Conservation (phyloP, 2,329 filamentous ascomycete species). For the Ceratocystis huliohia region DNA sequence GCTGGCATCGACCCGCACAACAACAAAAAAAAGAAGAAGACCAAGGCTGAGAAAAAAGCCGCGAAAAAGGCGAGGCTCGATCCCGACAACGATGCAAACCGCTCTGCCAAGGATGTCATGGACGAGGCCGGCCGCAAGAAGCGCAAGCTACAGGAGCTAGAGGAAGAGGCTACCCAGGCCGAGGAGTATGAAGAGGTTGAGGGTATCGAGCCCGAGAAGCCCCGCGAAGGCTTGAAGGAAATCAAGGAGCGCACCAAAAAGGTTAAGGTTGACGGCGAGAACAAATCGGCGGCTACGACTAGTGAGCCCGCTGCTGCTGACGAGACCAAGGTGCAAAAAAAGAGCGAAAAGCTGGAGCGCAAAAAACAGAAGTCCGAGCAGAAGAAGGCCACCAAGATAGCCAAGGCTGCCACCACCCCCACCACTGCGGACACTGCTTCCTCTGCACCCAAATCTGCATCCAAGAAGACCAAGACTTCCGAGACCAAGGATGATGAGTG, state of each 20-base stretch:
- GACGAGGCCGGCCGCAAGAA: constrained; percentile 68
- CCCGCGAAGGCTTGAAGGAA: constrained; percentile 49
- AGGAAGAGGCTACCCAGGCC: constrained; percentile 30
- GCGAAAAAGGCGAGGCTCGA: constrained; percentile 83
- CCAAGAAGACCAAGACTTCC: constrained; percentile 22
- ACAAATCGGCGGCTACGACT: constrained; percentile 27
- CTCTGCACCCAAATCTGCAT: constrained; percentile 8
- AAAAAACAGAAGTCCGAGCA: constrained; percentile 30
- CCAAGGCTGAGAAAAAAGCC: constrained; percentile 71
- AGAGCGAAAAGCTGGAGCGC: constrained; percentile 37
- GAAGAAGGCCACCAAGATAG: not conserved
- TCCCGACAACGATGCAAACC: constrained; percentile 68
- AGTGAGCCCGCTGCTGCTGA: constrained; percentile 28
- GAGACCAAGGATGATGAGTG: constrained; percentile 20
- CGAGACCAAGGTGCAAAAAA: constrained; percentile 39
- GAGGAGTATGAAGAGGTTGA: constrained; percentile 38
- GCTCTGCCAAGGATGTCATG: constrained; percentile 80
- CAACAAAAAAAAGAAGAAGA: constrained; percentile 68
- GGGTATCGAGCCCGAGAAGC: constrained; percentile 47
- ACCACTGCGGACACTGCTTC: constrained; percentile 22
- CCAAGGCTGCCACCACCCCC: not conserved
- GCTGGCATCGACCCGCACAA: constrained; percentile 42
- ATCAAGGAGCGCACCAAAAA: constrained; percentile 44
- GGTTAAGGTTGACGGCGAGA: constrained; percentile 20
- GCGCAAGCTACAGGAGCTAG: constrained; percentile 54